Conservation (phyloP, 768 basidiomycete genomes). For the Coprinellus micaceus region DNA sequence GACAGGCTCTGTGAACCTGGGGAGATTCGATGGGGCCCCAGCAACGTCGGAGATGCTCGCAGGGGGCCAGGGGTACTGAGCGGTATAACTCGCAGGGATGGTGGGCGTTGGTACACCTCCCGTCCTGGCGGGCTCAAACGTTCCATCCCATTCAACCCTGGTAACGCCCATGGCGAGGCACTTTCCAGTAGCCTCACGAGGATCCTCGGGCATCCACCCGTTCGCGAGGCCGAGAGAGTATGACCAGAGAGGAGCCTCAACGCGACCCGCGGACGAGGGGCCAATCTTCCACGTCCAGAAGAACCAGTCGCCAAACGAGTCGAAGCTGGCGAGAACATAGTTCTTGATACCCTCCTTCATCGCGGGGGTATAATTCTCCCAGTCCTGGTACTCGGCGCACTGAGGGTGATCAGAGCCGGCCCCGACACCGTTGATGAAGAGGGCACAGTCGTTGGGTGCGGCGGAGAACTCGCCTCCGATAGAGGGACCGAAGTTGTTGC, state of each 20-base stretch:
- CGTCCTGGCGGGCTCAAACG: constrained; percentile 52
- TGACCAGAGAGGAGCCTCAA: constrained; percentile 33
- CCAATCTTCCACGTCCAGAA: constrained; percentile 34
- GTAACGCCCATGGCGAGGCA: constrained; percentile 44
- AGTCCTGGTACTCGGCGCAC: constrained; percentile 38
- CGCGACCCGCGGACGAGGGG: constrained; percentile 39
- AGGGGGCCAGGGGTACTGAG: constrained; percentile 59
- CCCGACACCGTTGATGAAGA: constrained; percentile 16
- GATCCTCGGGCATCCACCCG: constrained; percentile 73
- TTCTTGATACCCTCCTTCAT: constrained; percentile 32
- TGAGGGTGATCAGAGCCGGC: constrained; percentile 28
- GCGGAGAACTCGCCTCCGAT: constrained; percentile 69
- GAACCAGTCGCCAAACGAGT: constrained; percentile 29
- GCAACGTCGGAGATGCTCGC: constrained; percentile 36
- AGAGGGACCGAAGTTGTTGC: constrained; percentile 55
- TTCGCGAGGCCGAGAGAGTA: constrained; percentile 43
- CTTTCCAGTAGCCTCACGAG: constrained; percentile 51
- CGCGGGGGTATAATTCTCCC: constrained; percentile 40
- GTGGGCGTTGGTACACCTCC: constrained; percentile 43
- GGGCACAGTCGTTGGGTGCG: constrained; percentile 55
- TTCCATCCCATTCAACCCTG: constrained; percentile 29
- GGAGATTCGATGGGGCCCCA: neutral
- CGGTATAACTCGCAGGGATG: constrained; percentile 30
- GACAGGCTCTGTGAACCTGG: no score
- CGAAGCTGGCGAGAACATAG: constrained; percentile 48